Percentiles rank a stretch among this genome's conserved stretches.
Evolutionary conservation across 176 grass and related monocot species (phyloP).

Genomic region (Dendrocalamus sinicus): DNA sequence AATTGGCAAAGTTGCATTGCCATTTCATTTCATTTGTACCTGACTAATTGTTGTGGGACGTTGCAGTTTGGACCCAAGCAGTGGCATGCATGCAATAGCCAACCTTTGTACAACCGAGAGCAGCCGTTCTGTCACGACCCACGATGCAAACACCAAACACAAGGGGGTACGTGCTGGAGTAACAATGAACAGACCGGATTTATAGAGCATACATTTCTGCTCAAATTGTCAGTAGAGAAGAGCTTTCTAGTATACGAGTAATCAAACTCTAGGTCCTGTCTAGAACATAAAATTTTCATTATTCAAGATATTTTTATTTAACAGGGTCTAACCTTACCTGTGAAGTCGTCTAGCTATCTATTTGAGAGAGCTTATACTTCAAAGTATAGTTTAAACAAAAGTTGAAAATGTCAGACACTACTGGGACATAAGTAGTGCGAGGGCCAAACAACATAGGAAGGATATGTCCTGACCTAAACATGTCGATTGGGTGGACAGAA

Average conservation of each 20-base stretch:
- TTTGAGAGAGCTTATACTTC: neutral
- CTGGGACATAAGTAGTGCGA: neutral
- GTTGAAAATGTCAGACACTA: neutral
- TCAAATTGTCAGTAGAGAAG: neutral
- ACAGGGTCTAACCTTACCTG: neutral
- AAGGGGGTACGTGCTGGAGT: neutral
- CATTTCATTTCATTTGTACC: neutral
- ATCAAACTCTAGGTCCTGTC: no score
- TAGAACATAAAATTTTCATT: no score
- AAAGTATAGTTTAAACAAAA: neutral
- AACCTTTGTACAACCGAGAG: neutral
- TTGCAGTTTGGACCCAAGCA: neutral
- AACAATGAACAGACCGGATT: neutral
- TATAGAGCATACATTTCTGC: neutral
- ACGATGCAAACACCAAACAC: neutral
- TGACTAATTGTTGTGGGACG: neutral
- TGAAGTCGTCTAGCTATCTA: neutral
- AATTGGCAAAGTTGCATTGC: neutral
- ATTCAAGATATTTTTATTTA: no score
- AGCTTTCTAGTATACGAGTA: no score
- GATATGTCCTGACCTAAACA: neutral
- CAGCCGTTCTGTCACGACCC: neutral
- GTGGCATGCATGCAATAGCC: neutral
- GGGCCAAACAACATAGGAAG: conserved; percentile 1
- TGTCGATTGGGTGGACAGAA: no score